phyloP scores from a whole-genome alignment of 2,329 filamentous ascomycete genomes.

The Erysiphe neolycopersici region DNA sequence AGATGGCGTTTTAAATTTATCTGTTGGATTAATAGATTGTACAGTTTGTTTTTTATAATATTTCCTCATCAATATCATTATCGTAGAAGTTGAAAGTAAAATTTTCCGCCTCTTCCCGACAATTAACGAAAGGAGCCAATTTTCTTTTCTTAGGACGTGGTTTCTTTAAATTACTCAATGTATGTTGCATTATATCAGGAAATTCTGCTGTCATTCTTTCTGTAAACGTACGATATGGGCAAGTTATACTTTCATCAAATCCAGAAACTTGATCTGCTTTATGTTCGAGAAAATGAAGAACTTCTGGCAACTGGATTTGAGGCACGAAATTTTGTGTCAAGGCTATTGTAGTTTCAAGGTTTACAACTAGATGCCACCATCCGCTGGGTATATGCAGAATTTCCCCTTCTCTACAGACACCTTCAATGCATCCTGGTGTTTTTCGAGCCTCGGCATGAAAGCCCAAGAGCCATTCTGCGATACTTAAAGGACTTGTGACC shows the following conservation, averaged over 20 bases:
- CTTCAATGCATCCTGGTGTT: slow-evolving; percentile 56
- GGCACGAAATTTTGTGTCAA: slow-evolving; percentile 94
- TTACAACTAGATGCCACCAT: slow-evolving; percentile 94
- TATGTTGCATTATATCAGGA: slow-evolving; percentile 30
- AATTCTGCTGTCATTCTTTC: slow-evolving; percentile 34
- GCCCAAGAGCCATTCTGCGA: slow-evolving; percentile 82
- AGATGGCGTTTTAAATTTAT: no score
- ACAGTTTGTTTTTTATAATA: slow-evolving; percentile 7
- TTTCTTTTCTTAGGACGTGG: slow-evolving; percentile 61
- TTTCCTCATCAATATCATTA: slow-evolving; percentile 24
- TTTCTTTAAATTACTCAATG: background rate
- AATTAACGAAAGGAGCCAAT: slow-evolving; percentile 33
- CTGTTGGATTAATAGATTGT: background rate
- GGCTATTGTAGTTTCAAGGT: slow-evolving; percentile 60
- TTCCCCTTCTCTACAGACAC: slow-evolving; percentile 60
- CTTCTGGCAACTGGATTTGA: slow-evolving; percentile 38
- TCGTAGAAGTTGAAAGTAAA: slow-evolving; percentile 39
- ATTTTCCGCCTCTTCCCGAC: slow-evolving; percentile 17
- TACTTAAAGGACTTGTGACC: slow-evolving; percentile 78
- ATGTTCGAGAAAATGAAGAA: slow-evolving; percentile 55
- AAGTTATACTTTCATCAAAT: slow-evolving; percentile 42
- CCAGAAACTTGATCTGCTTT: slow-evolving; percentile 71
- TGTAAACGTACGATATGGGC: slow-evolving; percentile 53
- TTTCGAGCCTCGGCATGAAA: slow-evolving; percentile 65
- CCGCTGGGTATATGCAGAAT: slow-evolving; percentile 79